Evolutionary conservation across 352 stramenopile genomes (phyloP), one percentile per base, ranked within the genome.

Genomic region (Phytophthora rubi): DNA sequence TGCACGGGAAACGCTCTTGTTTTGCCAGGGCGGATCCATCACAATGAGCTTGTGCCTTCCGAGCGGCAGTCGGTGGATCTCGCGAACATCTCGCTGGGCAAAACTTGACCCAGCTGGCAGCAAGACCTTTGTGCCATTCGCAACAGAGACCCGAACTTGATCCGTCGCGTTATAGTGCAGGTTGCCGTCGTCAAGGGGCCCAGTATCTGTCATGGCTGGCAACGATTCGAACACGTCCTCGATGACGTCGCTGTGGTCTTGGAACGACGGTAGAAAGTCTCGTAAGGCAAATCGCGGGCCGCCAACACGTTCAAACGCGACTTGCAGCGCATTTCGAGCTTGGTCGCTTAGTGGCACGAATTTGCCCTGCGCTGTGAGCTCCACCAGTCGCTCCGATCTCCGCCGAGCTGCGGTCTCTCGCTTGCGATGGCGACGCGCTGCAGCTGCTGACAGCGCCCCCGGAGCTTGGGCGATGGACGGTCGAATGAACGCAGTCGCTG

Each of bases 11-110:
- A 94, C 86, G 52, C 82, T 92, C 57, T 92, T 94, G 79, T 94
- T 94, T 47, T 85, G 71, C 86, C 86, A 94, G 12, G 86, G 86
- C 6, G 86, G 84, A 32, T 94, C 86, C 74, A 92, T 85, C 13
- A 90, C 60, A 51, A 94, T 89, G 8, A 77, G 32, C 12, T 70
- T 59, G 52, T 76, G 53, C 47, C 48, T 56, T 47, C 55, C 68
- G 9, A 79, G 59, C n/a, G 16, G 42, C 2, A 79, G 53, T 58
- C 52, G 55, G 9, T 64, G 10, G 28, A 79, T 61, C n/a, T 70
- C 62, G 18, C 73, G 59, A 3, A 81, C 69, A 62, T 83, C 67
- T 16, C 47, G 18, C 26, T 68, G 56, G 3, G 62, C 69, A 45
- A 88, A 86, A 15, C 28, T 63, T 0, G 65, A 72, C 1, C 54